Conservation (phyloP, 345 rosid genomes). For the Erodium maritimum region DNA sequence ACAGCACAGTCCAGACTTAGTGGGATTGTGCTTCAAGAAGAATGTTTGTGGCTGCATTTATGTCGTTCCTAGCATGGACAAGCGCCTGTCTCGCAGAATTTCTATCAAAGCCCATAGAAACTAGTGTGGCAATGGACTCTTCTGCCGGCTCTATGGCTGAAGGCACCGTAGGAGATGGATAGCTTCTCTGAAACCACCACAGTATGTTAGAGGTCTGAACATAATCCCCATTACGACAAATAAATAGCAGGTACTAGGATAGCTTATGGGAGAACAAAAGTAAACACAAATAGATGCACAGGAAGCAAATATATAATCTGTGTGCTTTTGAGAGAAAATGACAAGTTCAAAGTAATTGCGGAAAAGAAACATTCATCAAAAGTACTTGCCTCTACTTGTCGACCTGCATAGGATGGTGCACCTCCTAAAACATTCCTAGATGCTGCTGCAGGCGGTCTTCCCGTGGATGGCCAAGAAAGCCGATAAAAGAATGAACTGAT, state of each 20-base stretch:
- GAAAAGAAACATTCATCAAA: too few relatives aligned
- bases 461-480: conserved; percentile 52
- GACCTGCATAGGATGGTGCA: conserved; percentile 42
- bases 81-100: conserved; percentile 88
- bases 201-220: background rate
- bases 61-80: conserved; percentile 66
- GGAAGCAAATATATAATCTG: too few relatives aligned
- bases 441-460: conserved; percentile 44
- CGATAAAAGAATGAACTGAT: conserved; percentile 50
- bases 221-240: too few relatives aligned
- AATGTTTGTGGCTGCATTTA: conserved; percentile 84
- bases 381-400: conserved; percentile 46
- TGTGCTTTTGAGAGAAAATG: too few relatives aligned
- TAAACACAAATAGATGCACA: too few relatives aligned
- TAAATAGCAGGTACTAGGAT: too few relatives aligned
- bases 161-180: conserved; percentile 29
- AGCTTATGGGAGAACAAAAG: too few relatives aligned
- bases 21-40: conserved; percentile 85
- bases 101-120: conserved; percentile 86
- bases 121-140: conserved; percentile 55
- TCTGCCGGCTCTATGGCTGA: conserved; percentile 50
- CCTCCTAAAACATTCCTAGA: conserved; percentile 36
- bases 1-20: background rate
- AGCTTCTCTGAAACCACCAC: conserved; percentile 42
- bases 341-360: too few relatives aligned